Evolutionary conservation across 2,329 filamentous ascomycete species (phyloP), one percentile per base, ranked within the genome.

Genomic region (Coniella vitis): DNA sequence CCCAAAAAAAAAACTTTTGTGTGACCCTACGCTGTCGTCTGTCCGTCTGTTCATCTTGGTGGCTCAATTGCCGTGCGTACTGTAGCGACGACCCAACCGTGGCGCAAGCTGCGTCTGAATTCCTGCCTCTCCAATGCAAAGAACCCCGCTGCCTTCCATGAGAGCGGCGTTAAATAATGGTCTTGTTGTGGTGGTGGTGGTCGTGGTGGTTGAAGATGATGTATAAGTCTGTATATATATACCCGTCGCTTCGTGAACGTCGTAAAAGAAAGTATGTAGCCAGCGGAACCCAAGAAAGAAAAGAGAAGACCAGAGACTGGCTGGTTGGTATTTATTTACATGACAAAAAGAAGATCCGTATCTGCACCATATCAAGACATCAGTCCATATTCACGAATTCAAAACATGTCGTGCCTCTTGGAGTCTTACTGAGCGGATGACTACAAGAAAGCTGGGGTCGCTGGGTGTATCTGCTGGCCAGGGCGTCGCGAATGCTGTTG

Each of bases 401-500:
- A 17, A 17, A 21, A 25, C 20, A 39, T 42, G 51, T 54, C 52
- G 56, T 59, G 36, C 56, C 35, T 44, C 16, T 19, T 39, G 22
- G 38, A 47, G 29, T 49, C 83, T 73, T 83, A 96, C 91, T 89
- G 66, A 98, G 74, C 48, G 93, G 93, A 68, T 98, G 93, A 69
- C 90, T 96, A 73, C 90, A 94, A 63, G 90, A 97, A 58, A 98
- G 74, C 73, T 98, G 93, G 50, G 93, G 93, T 73, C 95, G 95
- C 72, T 98, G 93, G 10, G 78, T 78, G 65, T 98, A 98, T 63
- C 91, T 91, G 44, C 80, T 82, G 54, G 87, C 73, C 54, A 98
- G 75, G 68, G 97, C 90, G 58, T 96, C 90, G 55, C 93, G 86
- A 61, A 98, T 95, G 68, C 85, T 95, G 75, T 96, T 97, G 60